phyloP scores from a whole-genome alignment of 345 rosid genomes.

The Geranium brycei region DNA sequence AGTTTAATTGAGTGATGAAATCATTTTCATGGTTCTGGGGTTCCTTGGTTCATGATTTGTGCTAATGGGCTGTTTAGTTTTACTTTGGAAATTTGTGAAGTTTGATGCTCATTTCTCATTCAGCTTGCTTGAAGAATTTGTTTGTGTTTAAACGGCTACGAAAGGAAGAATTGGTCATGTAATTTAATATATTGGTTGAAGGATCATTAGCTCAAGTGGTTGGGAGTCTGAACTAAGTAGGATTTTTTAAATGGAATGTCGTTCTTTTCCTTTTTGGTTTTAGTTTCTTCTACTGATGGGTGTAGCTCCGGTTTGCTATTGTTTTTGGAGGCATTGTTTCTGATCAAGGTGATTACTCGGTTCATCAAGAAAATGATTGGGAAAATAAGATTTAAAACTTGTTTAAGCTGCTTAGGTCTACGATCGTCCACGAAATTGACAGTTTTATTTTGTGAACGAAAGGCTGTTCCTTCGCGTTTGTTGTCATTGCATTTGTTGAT shows the following conservation, averaged over 20 bases:
- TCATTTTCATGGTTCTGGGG: too few relatives aligned
- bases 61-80: too few relatives aligned
- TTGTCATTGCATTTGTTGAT: too few relatives aligned
- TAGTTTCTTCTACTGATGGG: background rate
- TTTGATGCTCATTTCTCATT: background rate
- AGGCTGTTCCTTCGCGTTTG: background rate
- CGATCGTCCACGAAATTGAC: too few relatives aligned
- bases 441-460: too few relatives aligned
- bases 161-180: background rate
- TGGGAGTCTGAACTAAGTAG: background rate
- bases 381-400: too few relatives aligned
- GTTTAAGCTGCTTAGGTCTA: too few relatives aligned
- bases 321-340: too few relatives aligned
- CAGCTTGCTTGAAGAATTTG: background rate
- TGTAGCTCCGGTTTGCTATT: too few relatives aligned
- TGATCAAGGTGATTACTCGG: too few relatives aligned
- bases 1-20: background rate
- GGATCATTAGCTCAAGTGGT: background rate
- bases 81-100: background rate
- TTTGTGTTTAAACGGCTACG: background rate
- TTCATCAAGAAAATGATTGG: too few relatives aligned
- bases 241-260: background rate
- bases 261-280: background rate
- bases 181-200: background rate
- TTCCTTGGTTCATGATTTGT: background rate